Evolutionary conservation across 805 yeast genomes (phyloP), one percentile per base, ranked within the genome.

Genomic region (Helenozyma baotianmanensis): DNA sequence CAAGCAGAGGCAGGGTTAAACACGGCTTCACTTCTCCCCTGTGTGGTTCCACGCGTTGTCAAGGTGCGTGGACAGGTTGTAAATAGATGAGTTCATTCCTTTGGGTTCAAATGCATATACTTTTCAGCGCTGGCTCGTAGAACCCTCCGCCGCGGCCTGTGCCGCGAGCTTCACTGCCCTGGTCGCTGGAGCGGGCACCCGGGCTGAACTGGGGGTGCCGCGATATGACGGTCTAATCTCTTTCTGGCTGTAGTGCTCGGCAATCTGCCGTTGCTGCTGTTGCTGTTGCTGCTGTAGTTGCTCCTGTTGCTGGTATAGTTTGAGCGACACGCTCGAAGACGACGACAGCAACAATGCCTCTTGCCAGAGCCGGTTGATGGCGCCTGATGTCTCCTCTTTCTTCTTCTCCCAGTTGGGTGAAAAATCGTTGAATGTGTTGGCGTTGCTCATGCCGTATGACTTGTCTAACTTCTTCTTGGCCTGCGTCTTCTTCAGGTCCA

Each of bases 361-460:
- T 36, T 60, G 69, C 72, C 72, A 67, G 21, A 65, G 33, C 32
- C 49, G 49, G 31, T 55, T 56, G 33, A 67, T 37, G 12, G 43
- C 40, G 12, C 36, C 29, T 12, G 35, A 36, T 12, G 55, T 45
- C 29, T 61, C 66, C 21, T 47, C 50, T 30, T 61, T 62, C 32
- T 50, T 48, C 25, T 62, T 62, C 23, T 56, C 51, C 39, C 47
- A 62, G 8, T 43, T 30, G 1, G 61, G 60, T 4, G 62, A 52
- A 40, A 51, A 60, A 31, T 64, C 69, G 23, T 53, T 47, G 35
- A 62, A 64, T 0, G 59, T 50, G 40, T 56, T 60, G 15, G 56
- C 58, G 32, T 48, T 50, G 17, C n/a, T 19, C 9, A 27, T 21
- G 19, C 32, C 9, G 35, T 23, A 17, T 40, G 35, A 3, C 39